phyloP scores from a whole-genome alignment of 768 basidiomycete species.

The Tricholoma hemisulphureum region DNA sequence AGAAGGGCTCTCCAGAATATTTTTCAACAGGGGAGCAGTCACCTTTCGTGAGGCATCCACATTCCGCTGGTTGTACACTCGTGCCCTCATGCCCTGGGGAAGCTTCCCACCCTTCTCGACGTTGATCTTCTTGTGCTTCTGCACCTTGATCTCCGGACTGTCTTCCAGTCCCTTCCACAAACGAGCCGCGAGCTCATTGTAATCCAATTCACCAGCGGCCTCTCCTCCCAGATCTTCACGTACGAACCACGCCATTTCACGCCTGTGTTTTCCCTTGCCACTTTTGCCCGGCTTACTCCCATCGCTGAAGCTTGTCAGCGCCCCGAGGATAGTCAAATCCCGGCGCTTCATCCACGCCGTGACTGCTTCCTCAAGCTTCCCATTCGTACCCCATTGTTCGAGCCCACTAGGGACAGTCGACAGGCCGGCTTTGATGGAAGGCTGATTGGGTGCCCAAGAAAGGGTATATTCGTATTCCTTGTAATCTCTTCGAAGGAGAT shows the following conservation, averaged over 20 bases:
- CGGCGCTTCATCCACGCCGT: constrained; percentile 65
- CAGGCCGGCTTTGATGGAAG: constrained; percentile 65
- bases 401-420: constrained; percentile 79
- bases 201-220: constrained; percentile 20
- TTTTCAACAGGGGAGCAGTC: constrained; percentile 64
- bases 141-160: constrained; percentile 48
- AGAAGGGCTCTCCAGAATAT: constrained; percentile 46
- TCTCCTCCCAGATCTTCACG: constrained; percentile 32
- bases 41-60: constrained; percentile 60
- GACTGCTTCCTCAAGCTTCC: constrained; percentile 39
- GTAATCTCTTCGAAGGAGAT: constrained; percentile 92
- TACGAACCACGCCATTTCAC: constrained; percentile 70
- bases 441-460: constrained; percentile 34
- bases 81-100: constrained; percentile 37
- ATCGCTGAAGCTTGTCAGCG: constrained; percentile 71
- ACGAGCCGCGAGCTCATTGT: constrained; percentile 42
- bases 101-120: constrained; percentile 32
- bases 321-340: constrained; percentile 65
- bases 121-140: constrained; percentile 46
- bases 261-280: constrained; percentile 52
- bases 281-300: constrained; percentile 25
- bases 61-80: constrained; percentile 68
- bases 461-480: constrained; percentile 74
- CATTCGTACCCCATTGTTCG: constrained; percentile 49
- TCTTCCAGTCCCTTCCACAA: constrained; percentile 63